phyloP scores from a whole-genome alignment of 148 eudicot genomes.

The Cornus kousa region DNA sequence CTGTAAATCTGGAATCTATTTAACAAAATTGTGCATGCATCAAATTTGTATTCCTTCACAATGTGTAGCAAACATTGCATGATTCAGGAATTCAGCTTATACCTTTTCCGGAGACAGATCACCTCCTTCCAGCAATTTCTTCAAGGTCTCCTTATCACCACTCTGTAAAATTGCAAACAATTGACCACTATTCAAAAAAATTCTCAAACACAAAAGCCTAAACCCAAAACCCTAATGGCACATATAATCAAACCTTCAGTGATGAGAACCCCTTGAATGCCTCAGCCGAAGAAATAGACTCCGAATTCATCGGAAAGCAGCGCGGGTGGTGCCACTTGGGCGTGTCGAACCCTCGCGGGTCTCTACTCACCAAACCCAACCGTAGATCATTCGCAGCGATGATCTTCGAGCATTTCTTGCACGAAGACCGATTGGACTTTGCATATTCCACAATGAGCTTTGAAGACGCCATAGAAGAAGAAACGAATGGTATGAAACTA shows the following conservation, averaged over 20 bases:
- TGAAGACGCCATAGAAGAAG: constrained; percentile 21
- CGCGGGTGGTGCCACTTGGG: constrained; percentile 77
- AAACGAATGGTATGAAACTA: constrained; percentile 14
- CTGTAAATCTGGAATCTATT: no score
- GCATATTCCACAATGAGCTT: constrained; percentile 74
- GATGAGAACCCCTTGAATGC: constrained; percentile 55
- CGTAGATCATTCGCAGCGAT: constrained; percentile 46
- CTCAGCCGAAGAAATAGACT: constrained; percentile 35
- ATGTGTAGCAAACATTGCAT: background rate
- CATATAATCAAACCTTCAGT: constrained; percentile 47
- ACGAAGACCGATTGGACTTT: constrained; percentile 61
- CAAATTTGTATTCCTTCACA: background rate
- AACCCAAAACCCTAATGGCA: background rate
- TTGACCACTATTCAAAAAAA: background rate
- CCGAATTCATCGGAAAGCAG: constrained; percentile 44
- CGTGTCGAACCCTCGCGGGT: constrained; percentile 54
- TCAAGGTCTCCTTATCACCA: constrained; percentile 60
- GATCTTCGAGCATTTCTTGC: constrained; percentile 58
- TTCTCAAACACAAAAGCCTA: background rate
- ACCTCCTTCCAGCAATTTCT: constrained; percentile 29
- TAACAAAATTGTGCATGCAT: background rate
- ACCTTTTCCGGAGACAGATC: constrained; percentile 25
- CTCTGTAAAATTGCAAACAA: constrained; percentile 31
- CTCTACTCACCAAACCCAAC: constrained; percentile 52
- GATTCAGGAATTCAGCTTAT: background rate